Evolutionary conservation across 106 monocot genomes (phyloP).

Genomic region (Dendrobium nobile): DNA sequence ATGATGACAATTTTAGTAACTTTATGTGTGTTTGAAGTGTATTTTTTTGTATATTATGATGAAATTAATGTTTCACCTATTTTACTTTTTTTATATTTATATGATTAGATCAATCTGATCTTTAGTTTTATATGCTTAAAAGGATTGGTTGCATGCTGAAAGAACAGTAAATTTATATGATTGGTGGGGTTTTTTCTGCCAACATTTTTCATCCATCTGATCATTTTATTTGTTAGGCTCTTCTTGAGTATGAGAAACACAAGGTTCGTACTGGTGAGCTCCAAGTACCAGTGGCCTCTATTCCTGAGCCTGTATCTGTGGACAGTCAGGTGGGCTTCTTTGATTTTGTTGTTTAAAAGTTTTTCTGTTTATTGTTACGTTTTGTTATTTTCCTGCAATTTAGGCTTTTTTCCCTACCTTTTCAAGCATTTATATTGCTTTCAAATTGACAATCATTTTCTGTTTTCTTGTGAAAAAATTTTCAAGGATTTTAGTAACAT

Average conservation of each 20-base stretch:
- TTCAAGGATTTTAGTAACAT: slow-evolving; percentile 1
- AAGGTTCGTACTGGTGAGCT: slow-evolving; percentile 83
- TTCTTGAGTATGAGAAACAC: slow-evolving; percentile 92
- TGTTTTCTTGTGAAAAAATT: not conserved
- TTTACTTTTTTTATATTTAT: not conserved
- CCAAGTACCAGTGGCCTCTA: slow-evolving; percentile 47
- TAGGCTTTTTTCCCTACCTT: not conserved
- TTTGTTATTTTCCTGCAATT: not conserved
- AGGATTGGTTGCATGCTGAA: not conserved
- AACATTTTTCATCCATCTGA: not conserved
- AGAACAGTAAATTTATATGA: not conserved
- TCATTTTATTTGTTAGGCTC: slow-evolving; percentile 44
- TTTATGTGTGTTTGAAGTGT: not conserved
- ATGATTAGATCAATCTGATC: not conserved
- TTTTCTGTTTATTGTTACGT: not conserved
- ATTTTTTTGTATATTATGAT: not conserved
- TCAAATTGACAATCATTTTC: not conserved
- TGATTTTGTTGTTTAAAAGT: not conserved
- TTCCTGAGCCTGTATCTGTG: slow-evolving; percentile 36
- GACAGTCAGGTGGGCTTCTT: slow-evolving; percentile 42
- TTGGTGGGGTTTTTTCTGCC: not conserved
- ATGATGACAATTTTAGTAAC: not conserved
- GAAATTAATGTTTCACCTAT: not conserved
- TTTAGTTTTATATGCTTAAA: not conserved
- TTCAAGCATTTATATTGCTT: not conserved